Evolutionary conservation across 1,284 basidiomycete species (phyloP), one percentile per base, ranked within the genome.

Genomic region (Inonotus hispidus): DNA sequence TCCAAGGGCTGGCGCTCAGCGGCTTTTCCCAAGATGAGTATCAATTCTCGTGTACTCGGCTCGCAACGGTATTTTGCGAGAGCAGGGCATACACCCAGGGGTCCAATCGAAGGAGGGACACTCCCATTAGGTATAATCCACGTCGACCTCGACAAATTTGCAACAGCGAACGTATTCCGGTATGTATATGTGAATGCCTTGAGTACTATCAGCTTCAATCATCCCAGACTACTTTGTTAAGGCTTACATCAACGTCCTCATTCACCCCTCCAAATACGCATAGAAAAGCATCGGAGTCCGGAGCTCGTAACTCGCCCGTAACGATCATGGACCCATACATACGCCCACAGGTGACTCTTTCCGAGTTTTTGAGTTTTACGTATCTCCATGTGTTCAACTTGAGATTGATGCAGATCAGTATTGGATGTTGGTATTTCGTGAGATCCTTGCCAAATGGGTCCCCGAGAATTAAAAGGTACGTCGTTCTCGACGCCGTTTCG

Each of bases 201-300:
- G 3, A 32, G 8, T 32, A 32, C 8, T 32, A 32, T 32, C 8
- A 32, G 32, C 32, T 8, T 32, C 32, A 32, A 32, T 3, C 8
- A 32, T 32, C 4, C 32, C 32, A 32, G 32, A 32, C 3, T 32
- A 8, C 8, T 32, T 32, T 32, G n/a, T 8, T 32, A 8, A 4
- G 3, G 16, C 41, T 43, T 21, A 43, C 41, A 16, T 43, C 41
- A 7, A 16, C 16, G 19, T 54, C 50, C 38, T 55, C 53, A n/a
- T 54, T 50, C 10, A 53, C 32, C 16, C 58, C 58, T 4, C 58
- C 58, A 23, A 60, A 60, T n/a, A 60, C 41, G 35, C 39, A 46
- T 5, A 60, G 52, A 54, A 35, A 54, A 4, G 54, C 16, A 8
- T 59, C 49, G 3, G 21, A 10, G 7, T 19, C 27, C 10, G 21